Percentiles rank a stretch among this genome's conserved stretches.
These are phyloP conservation scores for Phellinidium pouzarii DNA, from an alignment of 1,284 basidiomycete species.

Conservation along the genomic window DNA sequence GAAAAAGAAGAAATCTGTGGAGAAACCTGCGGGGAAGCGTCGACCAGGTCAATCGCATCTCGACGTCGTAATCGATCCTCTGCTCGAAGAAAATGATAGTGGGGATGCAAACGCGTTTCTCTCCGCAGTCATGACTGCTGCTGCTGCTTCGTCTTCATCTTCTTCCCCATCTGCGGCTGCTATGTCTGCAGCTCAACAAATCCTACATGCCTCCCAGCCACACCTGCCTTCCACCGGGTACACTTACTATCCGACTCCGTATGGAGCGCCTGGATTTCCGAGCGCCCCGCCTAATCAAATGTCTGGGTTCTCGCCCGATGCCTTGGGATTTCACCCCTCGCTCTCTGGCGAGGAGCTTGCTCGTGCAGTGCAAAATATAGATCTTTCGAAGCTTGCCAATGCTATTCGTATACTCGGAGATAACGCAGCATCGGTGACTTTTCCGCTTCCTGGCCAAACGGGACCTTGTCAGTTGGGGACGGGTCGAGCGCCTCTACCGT, in stretches of 20 bases:
- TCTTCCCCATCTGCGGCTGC: constrained; percentile 22
- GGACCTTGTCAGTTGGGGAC: background rate
- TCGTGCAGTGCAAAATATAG: constrained; percentile 62
- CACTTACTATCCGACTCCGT: background rate
- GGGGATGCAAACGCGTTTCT: constrained; percentile 39
- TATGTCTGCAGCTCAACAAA: constrained; percentile 22
- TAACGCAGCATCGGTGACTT: constrained; percentile 32
- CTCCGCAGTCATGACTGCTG: constrained; percentile 52
- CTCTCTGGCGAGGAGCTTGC: constrained; percentile 51
- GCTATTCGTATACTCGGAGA: constrained; percentile 59
- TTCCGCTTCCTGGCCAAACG: constrained; percentile 5
- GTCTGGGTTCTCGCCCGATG: constrained; percentile 38
- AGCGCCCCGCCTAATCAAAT: background rate
- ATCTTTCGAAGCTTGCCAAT: constrained; percentile 59
- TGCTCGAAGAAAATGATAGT: constrained; percentile 6
- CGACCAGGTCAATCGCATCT: constrained; percentile 21
- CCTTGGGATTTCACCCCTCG: background rate
- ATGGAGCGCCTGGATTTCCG: background rate
- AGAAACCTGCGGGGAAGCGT: constrained; percentile 34
- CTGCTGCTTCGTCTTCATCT: constrained; percentile 35
- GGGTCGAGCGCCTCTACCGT: background rate
- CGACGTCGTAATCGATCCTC: constrained; percentile 10
- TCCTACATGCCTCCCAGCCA: constrained; percentile 13
- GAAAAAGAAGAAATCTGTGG: constrained; percentile 36
- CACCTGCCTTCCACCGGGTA: constrained; percentile 15